These are phyloP conservation scores for Hypoxylon perforatum DNA, from an alignment of 495 filamentous ascomycete species.

Conservation along the genomic window DNA sequence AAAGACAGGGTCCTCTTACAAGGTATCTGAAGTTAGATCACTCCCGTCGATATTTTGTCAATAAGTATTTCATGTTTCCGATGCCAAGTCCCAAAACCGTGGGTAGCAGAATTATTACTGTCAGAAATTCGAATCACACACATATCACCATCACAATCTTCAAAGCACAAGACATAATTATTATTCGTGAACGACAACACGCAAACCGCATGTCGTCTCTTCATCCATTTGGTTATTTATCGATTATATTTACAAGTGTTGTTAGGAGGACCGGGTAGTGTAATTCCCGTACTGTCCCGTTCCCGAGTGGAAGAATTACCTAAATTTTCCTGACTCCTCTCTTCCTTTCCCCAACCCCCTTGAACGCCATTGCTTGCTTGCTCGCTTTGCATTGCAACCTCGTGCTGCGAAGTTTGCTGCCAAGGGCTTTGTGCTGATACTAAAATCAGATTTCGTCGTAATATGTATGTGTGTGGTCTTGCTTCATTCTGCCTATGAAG, in stretches of 20 bases:
- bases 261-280: too few relatives aligned
- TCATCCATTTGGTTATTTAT: slow-evolving; percentile 34
- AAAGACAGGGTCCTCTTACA: too few relatives aligned
- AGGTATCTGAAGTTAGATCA: too few relatives aligned
- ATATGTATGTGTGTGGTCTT: slow-evolving; percentile 15
- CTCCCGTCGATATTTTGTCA: too few relatives aligned
- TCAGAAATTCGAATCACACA: too few relatives aligned
- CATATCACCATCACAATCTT: not conserved
- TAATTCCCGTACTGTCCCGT: not conserved
- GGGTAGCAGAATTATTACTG: too few relatives aligned
- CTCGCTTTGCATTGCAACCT: not conserved
- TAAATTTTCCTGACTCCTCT: slow-evolving; percentile 32
- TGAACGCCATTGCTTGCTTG: slow-evolving; percentile 37
- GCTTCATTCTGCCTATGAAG: slow-evolving; percentile 12
- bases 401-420: slow-evolving; percentile 7
- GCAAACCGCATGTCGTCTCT: slow-evolving; percentile 13
- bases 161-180: not conserved
- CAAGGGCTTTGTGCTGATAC: slow-evolving; percentile 3
- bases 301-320: not conserved
- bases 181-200: slow-evolving; percentile 18
- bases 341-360: too few relatives aligned
- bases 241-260: slow-evolving; percentile 42
- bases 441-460: slow-evolving; percentile 24
- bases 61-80: not conserved
- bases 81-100: not conserved